phyloP scores from a whole-genome alignment of 2,329 filamentous ascomycete species.

The Tolypocladium capitatum region DNA sequence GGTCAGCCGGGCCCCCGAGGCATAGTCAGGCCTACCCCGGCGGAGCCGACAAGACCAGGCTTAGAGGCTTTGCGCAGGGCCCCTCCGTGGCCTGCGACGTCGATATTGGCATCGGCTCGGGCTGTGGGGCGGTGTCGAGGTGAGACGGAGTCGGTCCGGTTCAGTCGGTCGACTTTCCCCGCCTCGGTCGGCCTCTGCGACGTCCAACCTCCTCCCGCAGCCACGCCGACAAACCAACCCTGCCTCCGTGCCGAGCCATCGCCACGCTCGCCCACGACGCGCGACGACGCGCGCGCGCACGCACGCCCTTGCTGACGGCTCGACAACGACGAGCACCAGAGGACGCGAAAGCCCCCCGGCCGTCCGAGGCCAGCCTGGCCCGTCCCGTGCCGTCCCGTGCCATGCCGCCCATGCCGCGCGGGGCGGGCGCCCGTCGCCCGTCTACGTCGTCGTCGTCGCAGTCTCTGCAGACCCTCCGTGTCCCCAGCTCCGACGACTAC shows the following conservation, averaged over 20 bases:
- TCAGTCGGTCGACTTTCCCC: too few relatives aligned
- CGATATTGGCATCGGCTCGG: too few relatives aligned
- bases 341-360: neutral
- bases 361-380: neutral
- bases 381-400: slow-evolving; percentile 6
- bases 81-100: too few relatives aligned
- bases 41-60: slow-evolving; percentile 1
- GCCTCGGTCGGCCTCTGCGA: too few relatives aligned
- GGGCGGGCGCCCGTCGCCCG: slow-evolving; percentile 7
- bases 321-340: neutral
- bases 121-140: too few relatives aligned
- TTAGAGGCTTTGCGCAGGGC: too few relatives aligned
- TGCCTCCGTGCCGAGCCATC: neutral
- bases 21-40: neutral
- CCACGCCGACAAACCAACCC: neutral
- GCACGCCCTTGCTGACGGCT: neutral
- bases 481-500: slow-evolving; percentile 15
- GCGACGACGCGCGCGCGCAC: neutral
- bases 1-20: too few relatives aligned
- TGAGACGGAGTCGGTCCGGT: too few relatives aligned
- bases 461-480: slow-evolving; percentile 10
- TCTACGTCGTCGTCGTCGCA: slow-evolving; percentile 10
- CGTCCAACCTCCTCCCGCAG: too few relatives aligned
- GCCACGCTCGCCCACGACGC: neutral
- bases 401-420: slow-evolving; percentile 9